Base-by-base conservation (phyloP, 1,284 basidiomycete species). In the Austroboletus niveus region DNA sequence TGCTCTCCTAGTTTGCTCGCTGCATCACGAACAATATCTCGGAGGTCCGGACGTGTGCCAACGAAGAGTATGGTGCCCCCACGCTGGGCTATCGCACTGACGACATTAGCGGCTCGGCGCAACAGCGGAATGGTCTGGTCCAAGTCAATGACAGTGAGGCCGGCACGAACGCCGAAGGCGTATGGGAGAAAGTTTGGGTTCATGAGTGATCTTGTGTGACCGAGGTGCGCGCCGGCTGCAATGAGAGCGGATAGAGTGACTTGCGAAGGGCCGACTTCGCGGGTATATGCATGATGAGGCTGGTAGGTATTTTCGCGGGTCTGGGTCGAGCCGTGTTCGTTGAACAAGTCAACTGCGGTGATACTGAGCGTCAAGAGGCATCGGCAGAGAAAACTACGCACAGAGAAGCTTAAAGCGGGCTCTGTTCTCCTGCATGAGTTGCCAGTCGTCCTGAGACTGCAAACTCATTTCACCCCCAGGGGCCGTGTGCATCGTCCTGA, bases 51-150 rank as follows among this genome's bases (percentile, higher is more conserved):
- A 42, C 90, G 84, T 4, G 92, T 94, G 51, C 95, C 95, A 44
- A 98, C 84, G 63, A 99, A 94, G 27, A 99, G 77, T 50, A 99
- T 79, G 46, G 87, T 83, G 27, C 97, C 97, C 57, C 92, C 91
- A 45, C 82, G 80, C 57, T 85, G 81, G 12, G 92, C 87, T 31
- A 98, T 78, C 32, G 89, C 87, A 46, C 90, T 86, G 35, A 94
- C 87, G 45, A 99, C 81, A 54, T 87, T 86, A 35, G 93, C 90
- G 8, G 96, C 94, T 49, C 95, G 87, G 30, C 94, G 86, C 20
- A 99, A 80, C 53, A 95, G 85, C 5, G 94, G 93, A 1, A 99
- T 76, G 0, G 97, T 98, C 59, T 91, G 88, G 69, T 98, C 94
- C 35, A 99, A 79, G 72, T 99, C 94, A 69, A 99, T 98, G 69